These are phyloP conservation scores for Podaxis sp. DNA, from an alignment of 768 basidiomycete species.

Conservation along the genomic window DNA sequence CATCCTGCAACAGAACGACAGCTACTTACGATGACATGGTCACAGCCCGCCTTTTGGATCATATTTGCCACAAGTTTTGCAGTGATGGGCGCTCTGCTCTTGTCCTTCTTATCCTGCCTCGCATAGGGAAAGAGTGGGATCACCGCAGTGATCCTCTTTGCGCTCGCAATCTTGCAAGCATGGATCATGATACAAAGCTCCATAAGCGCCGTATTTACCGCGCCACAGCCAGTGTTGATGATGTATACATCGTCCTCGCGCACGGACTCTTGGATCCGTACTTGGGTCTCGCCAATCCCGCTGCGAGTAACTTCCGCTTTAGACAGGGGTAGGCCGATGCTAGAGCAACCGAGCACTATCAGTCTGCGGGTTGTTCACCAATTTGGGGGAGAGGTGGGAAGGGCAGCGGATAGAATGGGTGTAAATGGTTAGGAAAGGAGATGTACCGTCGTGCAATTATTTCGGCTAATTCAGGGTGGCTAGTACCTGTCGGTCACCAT, in stretches of 20 bases:
- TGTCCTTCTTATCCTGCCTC: conserved; percentile 99
- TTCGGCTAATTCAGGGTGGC: conserved; percentile 93
- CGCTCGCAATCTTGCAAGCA: conserved; percentile 99
- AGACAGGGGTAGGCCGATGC: conserved; percentile 87
- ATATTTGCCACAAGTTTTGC: conserved; percentile 99
- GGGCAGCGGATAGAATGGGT: conserved; percentile 18
- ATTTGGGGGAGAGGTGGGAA: conserved; percentile 7
- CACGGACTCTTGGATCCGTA: conserved; percentile 92
- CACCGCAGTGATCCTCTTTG: conserved; percentile 97
- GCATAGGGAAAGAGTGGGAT: conserved; percentile 97
- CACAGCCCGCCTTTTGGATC: conserved; percentile 88
- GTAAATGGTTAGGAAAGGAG: conserved; percentile 23
- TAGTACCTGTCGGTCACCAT: conserved; percentile 62
- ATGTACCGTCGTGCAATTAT: conserved; percentile 87
- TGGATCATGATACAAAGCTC: conserved; percentile 99
- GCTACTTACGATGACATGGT: conserved; percentile 89
- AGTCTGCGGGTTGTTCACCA: not conserved
- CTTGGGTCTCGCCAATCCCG: conserved; percentile 88
- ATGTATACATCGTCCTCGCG: conserved; percentile 99
- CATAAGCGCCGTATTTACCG: conserved; percentile 94
- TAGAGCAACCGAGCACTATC: conserved; percentile 34
- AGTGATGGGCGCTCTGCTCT: conserved; percentile 95
- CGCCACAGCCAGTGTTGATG: conserved; percentile 87
- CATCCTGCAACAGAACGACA: not conserved
- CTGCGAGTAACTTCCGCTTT: conserved; percentile 87